Percentiles rank a stretch among this genome's conserved stretches.
Conservation (phyloP, 1,284 basidiomycete species). For the Xanthoconium separans region DNA sequence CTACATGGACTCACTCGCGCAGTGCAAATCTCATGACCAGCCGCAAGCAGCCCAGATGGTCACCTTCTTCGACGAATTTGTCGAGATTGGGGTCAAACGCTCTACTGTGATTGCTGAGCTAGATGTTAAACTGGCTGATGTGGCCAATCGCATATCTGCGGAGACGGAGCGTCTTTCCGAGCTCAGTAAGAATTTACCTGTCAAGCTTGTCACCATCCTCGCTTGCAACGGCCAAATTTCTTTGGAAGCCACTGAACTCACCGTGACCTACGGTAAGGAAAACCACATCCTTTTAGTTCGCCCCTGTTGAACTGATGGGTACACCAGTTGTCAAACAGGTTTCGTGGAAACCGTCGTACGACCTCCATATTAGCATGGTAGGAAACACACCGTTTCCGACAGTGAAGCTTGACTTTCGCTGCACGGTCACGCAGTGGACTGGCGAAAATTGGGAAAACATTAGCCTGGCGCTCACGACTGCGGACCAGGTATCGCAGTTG, state of each 20-base stretch:
- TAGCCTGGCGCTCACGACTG: constrained; percentile 18
- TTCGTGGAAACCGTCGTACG: constrained; percentile 22
- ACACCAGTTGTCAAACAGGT: constrained; percentile 14
- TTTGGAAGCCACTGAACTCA: constrained; percentile 14
- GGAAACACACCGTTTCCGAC: constrained; percentile 12
- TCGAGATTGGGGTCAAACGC: constrained; percentile 18
- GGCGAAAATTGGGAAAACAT: constrained; percentile 27
- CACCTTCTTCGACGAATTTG: constrained; percentile 26
- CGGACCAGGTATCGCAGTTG: constrained; percentile 11
- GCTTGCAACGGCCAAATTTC: not conserved
- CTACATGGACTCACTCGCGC: constrained; percentile 28
- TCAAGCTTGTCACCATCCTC: constrained; percentile 11
- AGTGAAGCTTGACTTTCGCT: constrained; percentile 20
- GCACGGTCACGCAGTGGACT: constrained; percentile 20
- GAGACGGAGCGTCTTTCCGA: constrained; percentile 12
- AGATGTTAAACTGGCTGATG: constrained; percentile 16
- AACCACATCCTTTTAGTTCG: not conserved
- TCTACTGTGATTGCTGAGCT: constrained; percentile 19
- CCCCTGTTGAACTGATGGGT: not conserved
- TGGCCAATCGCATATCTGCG: constrained; percentile 10
- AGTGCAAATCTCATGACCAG: constrained; percentile 12
- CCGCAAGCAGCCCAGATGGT: constrained; percentile 16
- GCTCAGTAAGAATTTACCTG: not conserved
- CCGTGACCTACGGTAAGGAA: constrained; percentile 20
- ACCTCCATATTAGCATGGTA: constrained; percentile 17